These are phyloP conservation scores for Hymenoscyphus repandus DNA, from an alignment of 2,329 filamentous ascomycete species.

Conservation along the genomic window DNA sequence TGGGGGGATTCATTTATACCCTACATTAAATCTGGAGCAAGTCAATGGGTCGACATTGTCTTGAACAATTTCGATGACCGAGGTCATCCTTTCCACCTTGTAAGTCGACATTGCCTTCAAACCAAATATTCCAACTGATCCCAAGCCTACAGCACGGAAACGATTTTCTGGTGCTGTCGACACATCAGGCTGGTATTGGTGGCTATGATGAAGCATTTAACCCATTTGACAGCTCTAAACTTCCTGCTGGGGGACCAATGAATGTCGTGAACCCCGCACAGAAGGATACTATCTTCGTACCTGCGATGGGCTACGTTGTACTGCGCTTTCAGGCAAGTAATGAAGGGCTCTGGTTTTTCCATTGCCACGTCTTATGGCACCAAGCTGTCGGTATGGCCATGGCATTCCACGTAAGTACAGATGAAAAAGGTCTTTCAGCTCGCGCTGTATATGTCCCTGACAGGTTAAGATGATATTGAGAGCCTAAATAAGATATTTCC, in stretches of 20 bases:
- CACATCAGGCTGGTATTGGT: background rate
- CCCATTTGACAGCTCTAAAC: slow-evolving; percentile 25
- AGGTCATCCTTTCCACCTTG: slow-evolving; percentile 47
- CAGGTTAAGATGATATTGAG: background rate
- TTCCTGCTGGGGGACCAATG: background rate
- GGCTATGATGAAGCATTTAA: slow-evolving; percentile 28
- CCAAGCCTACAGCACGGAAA: slow-evolving; percentile 21
- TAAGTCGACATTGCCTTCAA: background rate
- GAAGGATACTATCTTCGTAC: slow-evolving; percentile 41
- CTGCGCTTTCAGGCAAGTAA: slow-evolving; percentile 45
- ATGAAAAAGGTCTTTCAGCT: background rate
- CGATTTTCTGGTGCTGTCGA: slow-evolving; percentile 16
- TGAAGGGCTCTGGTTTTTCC: slow-evolving; percentile 46
- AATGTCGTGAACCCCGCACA: slow-evolving; percentile 26
- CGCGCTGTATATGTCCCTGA: background rate
- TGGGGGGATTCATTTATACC: slow-evolving; percentile 7
- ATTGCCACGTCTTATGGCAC: slow-evolving; percentile 40
- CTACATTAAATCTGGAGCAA: background rate
- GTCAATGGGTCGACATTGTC: slow-evolving; percentile 40
- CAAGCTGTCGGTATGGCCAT: slow-evolving; percentile 40
- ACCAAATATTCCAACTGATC: no score
- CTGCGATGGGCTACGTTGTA: slow-evolving; percentile 36
- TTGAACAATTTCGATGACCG: slow-evolving; percentile 43
- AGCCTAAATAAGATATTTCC: no score
- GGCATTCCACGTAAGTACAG: slow-evolving; percentile 18